Evolutionary conservation across 345 rosid species (phyloP).

Genomic region (Geranium rotundifolium): DNA sequence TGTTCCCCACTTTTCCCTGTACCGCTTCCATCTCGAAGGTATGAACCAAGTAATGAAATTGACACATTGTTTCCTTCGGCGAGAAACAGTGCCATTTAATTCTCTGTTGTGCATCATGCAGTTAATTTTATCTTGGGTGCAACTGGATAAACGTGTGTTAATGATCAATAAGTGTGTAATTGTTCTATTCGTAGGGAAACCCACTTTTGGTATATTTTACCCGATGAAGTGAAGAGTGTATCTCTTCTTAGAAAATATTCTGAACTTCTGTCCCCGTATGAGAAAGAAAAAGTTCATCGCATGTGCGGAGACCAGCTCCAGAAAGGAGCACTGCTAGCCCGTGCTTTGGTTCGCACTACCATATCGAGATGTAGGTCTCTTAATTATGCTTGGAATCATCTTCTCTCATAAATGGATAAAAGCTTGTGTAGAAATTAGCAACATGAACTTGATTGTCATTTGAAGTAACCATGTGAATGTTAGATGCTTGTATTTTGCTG

Average conservation of each 20-base stretch:
- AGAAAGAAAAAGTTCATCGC: slow-evolving; percentile 44
- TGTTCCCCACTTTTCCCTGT: slow-evolving; percentile 34
- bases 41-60: slow-evolving; percentile 7
- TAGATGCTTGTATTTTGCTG: neutral
- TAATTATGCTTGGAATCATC: neutral
- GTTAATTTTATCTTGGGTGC: neutral
- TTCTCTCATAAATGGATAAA: neutral
- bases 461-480: neutral
- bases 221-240: slow-evolving; percentile 55
- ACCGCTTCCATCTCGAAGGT: slow-evolving; percentile 57
- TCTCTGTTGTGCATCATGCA: neutral
- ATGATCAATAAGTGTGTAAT: neutral
- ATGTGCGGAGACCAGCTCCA: slow-evolving; percentile 50
- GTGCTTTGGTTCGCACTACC: slow-evolving; percentile 76
- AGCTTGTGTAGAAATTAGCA: neutral
- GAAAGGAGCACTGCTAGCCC: slow-evolving; percentile 75
- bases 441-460: neutral
- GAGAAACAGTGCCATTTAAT: neutral
- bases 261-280: slow-evolving; percentile 58
- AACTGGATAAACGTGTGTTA: neutral
- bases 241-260: slow-evolving; percentile 50
- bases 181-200: slow-evolving; percentile 48
- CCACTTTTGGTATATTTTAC: slow-evolving; percentile 72
- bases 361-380: slow-evolving; percentile 70
- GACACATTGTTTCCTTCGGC: neutral